Percentiles rank a stretch among this genome's conserved stretches.
Evolutionary conservation across 371 early-diverging fungal genomes (phyloP).

Genomic region (Circinella umbellata): DNA sequence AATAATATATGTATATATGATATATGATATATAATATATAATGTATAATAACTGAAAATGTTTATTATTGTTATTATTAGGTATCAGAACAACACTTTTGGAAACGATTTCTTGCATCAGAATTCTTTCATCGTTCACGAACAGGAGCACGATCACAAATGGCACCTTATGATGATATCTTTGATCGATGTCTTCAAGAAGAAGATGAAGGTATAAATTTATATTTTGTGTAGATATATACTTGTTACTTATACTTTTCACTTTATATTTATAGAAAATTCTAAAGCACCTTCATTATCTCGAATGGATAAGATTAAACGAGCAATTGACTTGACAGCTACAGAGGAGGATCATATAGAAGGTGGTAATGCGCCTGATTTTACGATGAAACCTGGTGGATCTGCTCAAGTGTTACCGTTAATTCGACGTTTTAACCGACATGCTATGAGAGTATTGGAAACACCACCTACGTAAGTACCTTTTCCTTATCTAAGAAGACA

Average conservation of each 20-base stretch:
- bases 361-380: conserved; percentile 86
- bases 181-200: conserved; percentile 80
- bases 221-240: neutral
- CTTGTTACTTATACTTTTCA: neutral
- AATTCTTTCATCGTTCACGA: conserved; percentile 86
- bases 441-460: conserved; percentile 82
- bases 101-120: conserved; percentile 86
- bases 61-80: conserved; percentile 11
- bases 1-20: no score
- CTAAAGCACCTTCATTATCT: conserved; percentile 53
- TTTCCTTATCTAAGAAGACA: neutral
- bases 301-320: conserved; percentile 63
- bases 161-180: conserved; percentile 79
- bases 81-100: conserved; percentile 85
- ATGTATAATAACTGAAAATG: no score
- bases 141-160: conserved; percentile 60
- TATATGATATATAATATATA: no score
- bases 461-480: conserved; percentile 34
- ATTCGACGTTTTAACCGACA: conserved; percentile 91
- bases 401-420: conserved; percentile 72
- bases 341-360: conserved; percentile 80
- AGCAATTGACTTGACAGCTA: conserved; percentile 81
- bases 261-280: conserved; percentile 36
- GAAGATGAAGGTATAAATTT: conserved; percentile 73
- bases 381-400: conserved; percentile 84